phyloP scores from a whole-genome alignment of 768 basidiomycete genomes.

The Trametes cinnabarina region DNA sequence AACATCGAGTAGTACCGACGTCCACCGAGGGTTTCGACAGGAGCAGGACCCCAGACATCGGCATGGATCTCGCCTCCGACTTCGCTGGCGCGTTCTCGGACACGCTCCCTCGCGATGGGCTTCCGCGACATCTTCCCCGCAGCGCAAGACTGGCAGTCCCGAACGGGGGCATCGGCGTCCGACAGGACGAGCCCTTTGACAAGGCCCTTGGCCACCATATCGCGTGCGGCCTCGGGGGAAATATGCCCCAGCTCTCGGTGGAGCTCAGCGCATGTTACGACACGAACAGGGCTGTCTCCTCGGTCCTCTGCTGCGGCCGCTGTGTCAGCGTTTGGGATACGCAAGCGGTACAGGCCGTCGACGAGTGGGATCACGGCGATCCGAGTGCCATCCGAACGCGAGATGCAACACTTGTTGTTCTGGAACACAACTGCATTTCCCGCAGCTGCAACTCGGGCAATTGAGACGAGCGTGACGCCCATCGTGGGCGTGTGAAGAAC shows the following conservation, averaged over 20 bases:
- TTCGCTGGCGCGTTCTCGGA: slow-evolving; percentile 26
- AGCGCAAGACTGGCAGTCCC: slow-evolving; percentile 44
- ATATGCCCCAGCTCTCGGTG: slow-evolving; percentile 39
- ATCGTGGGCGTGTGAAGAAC: too few relatives aligned
- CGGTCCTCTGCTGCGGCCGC: too few relatives aligned
- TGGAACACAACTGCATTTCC: too few relatives aligned
- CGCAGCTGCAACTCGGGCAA: too few relatives aligned
- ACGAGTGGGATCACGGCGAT: too few relatives aligned
- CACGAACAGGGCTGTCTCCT: too few relatives aligned
- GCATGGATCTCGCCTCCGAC: slow-evolving; percentile 40
- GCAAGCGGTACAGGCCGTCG: too few relatives aligned
- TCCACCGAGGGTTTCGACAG: slow-evolving; percentile 26
- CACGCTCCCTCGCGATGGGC: slow-evolving; percentile 25
- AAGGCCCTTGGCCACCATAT: slow-evolving; percentile 29
- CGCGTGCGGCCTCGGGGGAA: slow-evolving; percentile 20
- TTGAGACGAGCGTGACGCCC: too few relatives aligned
- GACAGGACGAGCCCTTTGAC: slow-evolving; percentile 32
- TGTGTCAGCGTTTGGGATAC: too few relatives aligned
- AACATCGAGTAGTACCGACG: slow-evolving; percentile 27
- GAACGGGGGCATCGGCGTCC: slow-evolving; percentile 9
- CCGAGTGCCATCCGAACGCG: too few relatives aligned
- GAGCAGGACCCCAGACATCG: slow-evolving; percentile 48
- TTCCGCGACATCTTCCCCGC: slow-evolving; percentile 40
- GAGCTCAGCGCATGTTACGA: slow-evolving; percentile 17
- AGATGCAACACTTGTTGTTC: too few relatives aligned